phyloP scores from a whole-genome alignment of 192 early-diverging fungal species.

The Mortierella claussenii region DNA sequence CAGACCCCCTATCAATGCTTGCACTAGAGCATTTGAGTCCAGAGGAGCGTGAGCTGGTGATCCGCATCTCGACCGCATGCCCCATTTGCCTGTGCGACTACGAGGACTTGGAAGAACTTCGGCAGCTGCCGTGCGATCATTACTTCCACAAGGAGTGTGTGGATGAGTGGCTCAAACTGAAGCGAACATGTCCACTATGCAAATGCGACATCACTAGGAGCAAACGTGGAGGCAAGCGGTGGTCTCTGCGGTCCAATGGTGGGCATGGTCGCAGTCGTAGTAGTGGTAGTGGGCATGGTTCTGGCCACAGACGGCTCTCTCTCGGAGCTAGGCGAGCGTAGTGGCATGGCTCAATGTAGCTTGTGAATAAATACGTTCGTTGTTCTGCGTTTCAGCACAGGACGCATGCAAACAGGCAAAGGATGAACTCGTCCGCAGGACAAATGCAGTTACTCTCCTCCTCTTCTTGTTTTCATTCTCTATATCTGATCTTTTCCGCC shows the following conservation, averaged over 20 bases:
- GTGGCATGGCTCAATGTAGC: too few relatives aligned
- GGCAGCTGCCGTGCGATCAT: slow-evolving; percentile 78
- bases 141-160: slow-evolving; percentile 87
- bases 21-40: slow-evolving; percentile 7
- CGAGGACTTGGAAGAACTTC: slow-evolving; percentile 78
- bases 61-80: slow-evolving; percentile 60
- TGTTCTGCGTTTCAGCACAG: too few relatives aligned
- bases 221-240: slow-evolving; percentile 10
- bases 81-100: slow-evolving; percentile 83
- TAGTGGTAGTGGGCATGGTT: background rate
- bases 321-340: slow-evolving; percentile 11
- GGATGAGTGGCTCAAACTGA: slow-evolving; percentile 84
- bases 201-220: slow-evolving; percentile 61
- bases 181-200: slow-evolving; percentile 82
- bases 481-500: background rate
- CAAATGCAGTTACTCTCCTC: background rate
- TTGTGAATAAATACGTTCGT: too few relatives aligned
- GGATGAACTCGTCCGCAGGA: background rate
- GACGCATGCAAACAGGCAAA: too few relatives aligned
- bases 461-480: background rate
- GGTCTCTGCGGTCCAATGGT: slow-evolving; percentile 6
- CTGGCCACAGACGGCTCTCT: slow-evolving; percentile 3
- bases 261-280: background rate
- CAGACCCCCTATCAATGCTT: background rate
- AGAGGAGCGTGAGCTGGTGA: slow-evolving; percentile 4